Percentiles rank a stretch among this genome's conserved stretches.
Evolutionary conservation across 305 asterid species (phyloP).

Genomic region (Caryopteris hybrid): DNA sequence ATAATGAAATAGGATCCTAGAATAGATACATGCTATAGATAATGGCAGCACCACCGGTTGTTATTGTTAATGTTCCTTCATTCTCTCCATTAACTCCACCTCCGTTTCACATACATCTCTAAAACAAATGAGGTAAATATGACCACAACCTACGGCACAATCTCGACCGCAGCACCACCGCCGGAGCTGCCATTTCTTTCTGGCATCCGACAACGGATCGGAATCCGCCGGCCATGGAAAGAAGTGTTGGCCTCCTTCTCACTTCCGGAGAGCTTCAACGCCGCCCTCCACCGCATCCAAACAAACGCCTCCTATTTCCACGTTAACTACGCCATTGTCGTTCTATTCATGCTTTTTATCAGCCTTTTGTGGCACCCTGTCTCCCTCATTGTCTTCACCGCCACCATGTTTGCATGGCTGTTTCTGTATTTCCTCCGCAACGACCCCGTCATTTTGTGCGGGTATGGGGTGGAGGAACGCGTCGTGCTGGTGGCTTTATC

Average conservation of each 20-base stretch:
- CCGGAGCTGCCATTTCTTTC: constrained; percentile 5
- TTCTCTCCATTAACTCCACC: background rate
- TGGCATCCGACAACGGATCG: constrained; percentile 12
- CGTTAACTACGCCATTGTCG: constrained; percentile 27
- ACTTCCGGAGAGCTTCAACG: constrained; percentile 16
- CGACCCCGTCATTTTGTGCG: constrained; percentile 16
- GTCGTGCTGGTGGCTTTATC: constrained; percentile 19
- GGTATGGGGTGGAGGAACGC: constrained; percentile 25
- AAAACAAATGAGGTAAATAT: background rate
- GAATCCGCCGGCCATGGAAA: constrained; percentile 29
- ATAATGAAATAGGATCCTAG: background rate
- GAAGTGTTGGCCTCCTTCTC: constrained; percentile 23
- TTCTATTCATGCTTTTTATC: constrained; percentile 19
- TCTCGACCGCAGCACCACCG: constrained; percentile 18
- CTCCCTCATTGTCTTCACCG: constrained; percentile 23
- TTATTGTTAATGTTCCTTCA: background rate
- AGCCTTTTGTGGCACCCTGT: constrained; percentile 28
- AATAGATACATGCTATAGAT: background rate
- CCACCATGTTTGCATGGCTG: constrained; percentile 24
- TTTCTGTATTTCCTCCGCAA: constrained; percentile 28
- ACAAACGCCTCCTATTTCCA: constrained; percentile 23
- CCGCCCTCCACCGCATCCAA: constrained; percentile 21
- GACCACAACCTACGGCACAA: constrained; percentile 28
- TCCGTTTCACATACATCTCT: background rate
- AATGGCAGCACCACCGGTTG: background rate